phyloP scores from a whole-genome alignment of 1,139 yeast species.

The Scheffersomyces titani region DNA sequence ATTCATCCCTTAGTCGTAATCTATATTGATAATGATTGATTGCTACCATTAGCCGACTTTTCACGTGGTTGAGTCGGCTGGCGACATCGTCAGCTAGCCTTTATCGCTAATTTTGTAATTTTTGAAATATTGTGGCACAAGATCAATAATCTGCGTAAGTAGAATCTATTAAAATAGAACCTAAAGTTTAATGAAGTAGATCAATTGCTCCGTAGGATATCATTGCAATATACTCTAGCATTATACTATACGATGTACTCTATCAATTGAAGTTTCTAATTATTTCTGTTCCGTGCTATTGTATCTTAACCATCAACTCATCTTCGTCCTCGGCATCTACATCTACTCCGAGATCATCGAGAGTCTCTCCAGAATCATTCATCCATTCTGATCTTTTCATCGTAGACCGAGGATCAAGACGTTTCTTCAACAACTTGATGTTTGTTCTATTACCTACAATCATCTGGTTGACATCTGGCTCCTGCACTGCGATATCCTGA shows the following conservation, averaged over 20 bases:
- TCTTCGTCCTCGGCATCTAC: constrained; percentile 55
- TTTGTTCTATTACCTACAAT: constrained; percentile 20
- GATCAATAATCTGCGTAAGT: not conserved
- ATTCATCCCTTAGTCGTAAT: not conserved
- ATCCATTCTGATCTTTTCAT: constrained; percentile 57
- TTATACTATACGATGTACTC: not conserved
- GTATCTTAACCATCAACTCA: constrained; percentile 7
- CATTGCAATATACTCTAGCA: not conserved
- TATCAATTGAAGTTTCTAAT: not conserved
- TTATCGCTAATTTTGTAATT: not conserved
- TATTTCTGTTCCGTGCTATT: not conserved
- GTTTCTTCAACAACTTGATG: constrained; percentile 15
- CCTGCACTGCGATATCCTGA: constrained; percentile 25
- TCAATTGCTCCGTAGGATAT: no score
- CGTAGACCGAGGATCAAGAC: constrained; percentile 22
- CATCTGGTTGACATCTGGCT: constrained; percentile 13
- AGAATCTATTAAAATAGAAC: not conserved
- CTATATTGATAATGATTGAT: not conserved
- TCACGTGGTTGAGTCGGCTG: not conserved
- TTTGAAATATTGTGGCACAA: not conserved
- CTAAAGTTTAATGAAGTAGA: no score
- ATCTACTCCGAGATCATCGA: constrained; percentile 89
- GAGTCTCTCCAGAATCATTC: constrained; percentile 78
- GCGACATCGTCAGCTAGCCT: not conserved
- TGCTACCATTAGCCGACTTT: not conserved